phyloP scores from a whole-genome alignment of 2,329 filamentous ascomycete genomes.

The Colletotrichum caudatum region DNA sequence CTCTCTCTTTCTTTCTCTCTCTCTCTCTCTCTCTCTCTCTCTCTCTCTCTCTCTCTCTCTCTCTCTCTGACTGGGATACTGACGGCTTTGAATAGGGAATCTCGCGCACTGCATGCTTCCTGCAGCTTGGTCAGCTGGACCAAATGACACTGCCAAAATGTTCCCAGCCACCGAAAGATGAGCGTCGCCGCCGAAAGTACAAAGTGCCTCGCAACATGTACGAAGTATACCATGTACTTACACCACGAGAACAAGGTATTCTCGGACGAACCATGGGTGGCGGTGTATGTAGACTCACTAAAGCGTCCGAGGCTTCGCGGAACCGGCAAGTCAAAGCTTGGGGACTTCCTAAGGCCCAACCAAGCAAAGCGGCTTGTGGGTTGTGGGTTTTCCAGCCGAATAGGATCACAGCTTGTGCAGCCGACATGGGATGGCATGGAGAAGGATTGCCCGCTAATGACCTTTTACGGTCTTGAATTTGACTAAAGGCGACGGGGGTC shows the following conservation, averaged over 20 bases:
- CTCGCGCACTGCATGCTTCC: background rate
- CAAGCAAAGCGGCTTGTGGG: slow-evolving; percentile 32
- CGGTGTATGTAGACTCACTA: slow-evolving; percentile 23
- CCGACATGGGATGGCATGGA: slow-evolving; percentile 40
- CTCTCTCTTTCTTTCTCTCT: background rate
- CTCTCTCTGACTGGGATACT: background rate
- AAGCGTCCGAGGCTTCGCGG: slow-evolving; percentile 32
- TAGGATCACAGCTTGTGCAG: slow-evolving; percentile 29
- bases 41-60: background rate
- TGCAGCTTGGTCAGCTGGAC: background rate
- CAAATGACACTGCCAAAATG: slow-evolving; percentile 16
- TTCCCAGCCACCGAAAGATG: slow-evolving; percentile 17
- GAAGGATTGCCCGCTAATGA: slow-evolving; percentile 39
- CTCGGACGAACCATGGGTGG: slow-evolving; percentile 31
- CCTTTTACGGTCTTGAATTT: slow-evolving; percentile 35
- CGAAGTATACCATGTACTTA: background rate
- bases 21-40: too few relatives aligned
- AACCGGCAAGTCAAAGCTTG: slow-evolving; percentile 38
- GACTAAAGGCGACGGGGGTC: slow-evolving; percentile 32
- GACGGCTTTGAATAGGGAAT: background rate
- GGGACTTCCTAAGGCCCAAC: slow-evolving; percentile 37
- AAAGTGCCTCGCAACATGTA: slow-evolving; percentile 29
- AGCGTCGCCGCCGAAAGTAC: slow-evolving; percentile 6
- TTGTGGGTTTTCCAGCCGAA: slow-evolving; percentile 30
- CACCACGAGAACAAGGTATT: slow-evolving; percentile 12